Evolutionary conservation across 148 eudicot species (phyloP).

Genomic region (Persicaria tinctoria): DNA sequence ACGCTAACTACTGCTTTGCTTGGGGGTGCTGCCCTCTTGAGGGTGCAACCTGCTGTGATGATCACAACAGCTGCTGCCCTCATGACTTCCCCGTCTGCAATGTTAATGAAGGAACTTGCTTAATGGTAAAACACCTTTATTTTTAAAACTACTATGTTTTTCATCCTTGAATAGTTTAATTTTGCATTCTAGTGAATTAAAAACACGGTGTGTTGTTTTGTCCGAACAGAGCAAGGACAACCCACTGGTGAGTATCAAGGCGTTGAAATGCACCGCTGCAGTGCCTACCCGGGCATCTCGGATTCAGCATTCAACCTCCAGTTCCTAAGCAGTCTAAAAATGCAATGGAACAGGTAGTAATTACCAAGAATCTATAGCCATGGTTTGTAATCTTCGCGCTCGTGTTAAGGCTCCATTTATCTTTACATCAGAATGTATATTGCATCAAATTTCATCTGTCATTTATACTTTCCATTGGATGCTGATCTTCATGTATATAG

Average conservation of each 20-base stretch:
- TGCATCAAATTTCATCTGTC: too few species aligned
- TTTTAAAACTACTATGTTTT: background rate
- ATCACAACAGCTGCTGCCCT: slow-evolving; percentile 23
- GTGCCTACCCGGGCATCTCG: slow-evolving; percentile 2
- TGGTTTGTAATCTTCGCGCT: too few species aligned
- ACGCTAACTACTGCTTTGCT: slow-evolving; percentile 12
- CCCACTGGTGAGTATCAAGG: slow-evolving; percentile 7
- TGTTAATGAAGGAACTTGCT: slow-evolving; percentile 20
- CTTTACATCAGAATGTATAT: too few species aligned
- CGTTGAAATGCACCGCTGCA: slow-evolving; percentile 10
- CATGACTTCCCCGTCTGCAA: slow-evolving; percentile 23
- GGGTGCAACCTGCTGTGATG: slow-evolving; percentile 23
- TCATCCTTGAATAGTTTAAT: background rate
- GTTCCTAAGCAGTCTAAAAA: too few species aligned
- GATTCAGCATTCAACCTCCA: too few species aligned
- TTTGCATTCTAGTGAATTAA: background rate
- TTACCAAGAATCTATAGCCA: too few species aligned
- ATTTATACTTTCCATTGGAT: too few species aligned
- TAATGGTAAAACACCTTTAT: slow-evolving; percentile 15
- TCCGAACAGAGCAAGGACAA: slow-evolving; percentile 15
- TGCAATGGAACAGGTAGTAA: too few species aligned
- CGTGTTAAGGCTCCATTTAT: too few species aligned
- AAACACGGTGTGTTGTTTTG: background rate
- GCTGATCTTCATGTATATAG: too few species aligned
- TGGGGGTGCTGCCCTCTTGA: slow-evolving; percentile 35